Evolutionary conservation across 768 basidiomycete genomes (phyloP).

Genomic region (Nevesoporus exiguus): DNA sequence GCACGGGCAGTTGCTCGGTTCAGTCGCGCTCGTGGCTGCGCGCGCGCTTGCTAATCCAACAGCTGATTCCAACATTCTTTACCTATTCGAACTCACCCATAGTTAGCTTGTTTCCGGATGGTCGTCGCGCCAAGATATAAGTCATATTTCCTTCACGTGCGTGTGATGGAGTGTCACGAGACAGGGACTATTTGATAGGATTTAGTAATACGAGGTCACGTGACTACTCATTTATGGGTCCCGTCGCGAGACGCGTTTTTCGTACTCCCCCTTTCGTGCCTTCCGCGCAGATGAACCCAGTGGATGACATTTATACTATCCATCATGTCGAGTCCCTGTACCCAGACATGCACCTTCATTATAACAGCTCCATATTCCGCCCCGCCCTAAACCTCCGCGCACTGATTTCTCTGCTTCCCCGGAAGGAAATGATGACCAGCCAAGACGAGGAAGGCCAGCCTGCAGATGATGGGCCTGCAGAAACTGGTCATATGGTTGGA

Average conservation of each 20-base stretch:
- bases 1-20: no score
- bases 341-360: not conserved
- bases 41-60: no score
- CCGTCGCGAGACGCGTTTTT: conserved; percentile 2
- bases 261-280: not conserved
- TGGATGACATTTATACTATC: conserved; percentile 11
- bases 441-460: not conserved
- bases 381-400: conserved; percentile 30
- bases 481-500: not conserved
- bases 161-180: not conserved
- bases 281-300: conserved; percentile 3
- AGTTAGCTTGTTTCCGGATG: no score
- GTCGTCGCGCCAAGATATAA: no score
- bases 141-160: no score
- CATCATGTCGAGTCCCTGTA: conserved; percentile 30
- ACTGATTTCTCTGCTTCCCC: conserved; percentile 22
- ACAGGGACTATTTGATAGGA: not conserved
- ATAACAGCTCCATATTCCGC: conserved; percentile 23
- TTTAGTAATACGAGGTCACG: conserved; percentile 12
- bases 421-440: not conserved
- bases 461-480: not conserved
- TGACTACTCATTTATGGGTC: conserved; percentile 2
- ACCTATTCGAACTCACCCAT: no score
- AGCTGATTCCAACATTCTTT: no score
- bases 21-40: no score